Evolutionary conservation across 2,329 filamentous ascomycete species (phyloP), one percentile per base, ranked within the genome.

Genomic region (Paramyrothecium roridum): DNA sequence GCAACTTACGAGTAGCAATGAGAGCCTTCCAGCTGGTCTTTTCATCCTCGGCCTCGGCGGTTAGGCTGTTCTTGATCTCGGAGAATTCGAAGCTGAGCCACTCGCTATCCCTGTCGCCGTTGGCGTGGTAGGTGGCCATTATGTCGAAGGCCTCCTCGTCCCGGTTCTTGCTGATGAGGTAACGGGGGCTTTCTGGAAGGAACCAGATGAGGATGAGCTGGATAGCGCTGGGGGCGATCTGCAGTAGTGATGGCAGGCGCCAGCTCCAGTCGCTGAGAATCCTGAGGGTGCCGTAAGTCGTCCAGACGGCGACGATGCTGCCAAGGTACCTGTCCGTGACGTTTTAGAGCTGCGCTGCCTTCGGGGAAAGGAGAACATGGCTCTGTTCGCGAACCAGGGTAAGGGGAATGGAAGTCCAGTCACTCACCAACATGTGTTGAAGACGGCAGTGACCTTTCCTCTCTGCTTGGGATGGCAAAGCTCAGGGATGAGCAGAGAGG

Each of bases 61-160:
- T 74, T 53, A 73, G 73, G 56, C 83, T 83, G 62, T 83, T 79
- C 8, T 70, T 67, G 55, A 73, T 78, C 56, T 83, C 78, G n/a
- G 54, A 77, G 75, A 50, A 76, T 73, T 3, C n/a, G n/a, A n/a
- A n/a, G n/a, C n/a, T n/a, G n/a, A 83, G 80, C 12, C 74, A 71
- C 2, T 71, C 60, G 54, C 79, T 72, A 23, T 72, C 62, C 13
- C 55, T 57, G 56, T 80, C 71, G 17, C 77, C 79, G 40, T 78
- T 76, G 22, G 74, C 80, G 52, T 84, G 81, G 50, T 79, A 79
- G n/a, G n/a, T n/a, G n/a, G n/a, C n/a, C n/a, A n/a, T n/a, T 48
- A 78, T 75, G 12, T 52, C 56, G 4, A 85, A 71, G 2, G 81
- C 75, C 1, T 66, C 56, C 10, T 79, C 66, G 81, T 81, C 57